Conservation (phyloP, 345 rosid genomes). For the Barbarea vulgaris region DNA sequence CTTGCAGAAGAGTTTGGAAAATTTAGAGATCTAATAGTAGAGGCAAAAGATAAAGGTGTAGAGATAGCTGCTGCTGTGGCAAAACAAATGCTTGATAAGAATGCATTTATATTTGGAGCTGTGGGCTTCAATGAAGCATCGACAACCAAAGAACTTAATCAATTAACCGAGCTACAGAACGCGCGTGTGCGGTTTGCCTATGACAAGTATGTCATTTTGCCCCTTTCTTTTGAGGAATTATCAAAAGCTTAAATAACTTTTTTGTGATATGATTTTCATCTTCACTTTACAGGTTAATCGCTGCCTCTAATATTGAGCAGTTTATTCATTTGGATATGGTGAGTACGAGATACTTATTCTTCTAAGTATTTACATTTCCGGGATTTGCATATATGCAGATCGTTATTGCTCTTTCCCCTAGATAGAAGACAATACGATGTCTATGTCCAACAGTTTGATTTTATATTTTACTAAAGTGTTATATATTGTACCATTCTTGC, state of each 20-base stretch:
- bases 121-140: slow-evolving; percentile 55
- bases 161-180: slow-evolving; percentile 58
- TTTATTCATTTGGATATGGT: slow-evolving; percentile 85
- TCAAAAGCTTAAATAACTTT: not conserved
- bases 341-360: slow-evolving; percentile 30
- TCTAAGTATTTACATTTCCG: slow-evolving; percentile 6
- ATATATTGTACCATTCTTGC: not conserved
- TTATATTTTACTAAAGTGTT: not conserved
- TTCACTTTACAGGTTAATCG: slow-evolving; percentile 54
- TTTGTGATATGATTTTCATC: slow-evolving; percentile 27
- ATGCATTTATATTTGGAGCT: slow-evolving; percentile 71
- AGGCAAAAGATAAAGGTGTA: slow-evolving; percentile 56
- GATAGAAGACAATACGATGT: too few species aligned
- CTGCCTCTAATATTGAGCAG: slow-evolving; percentile 56
- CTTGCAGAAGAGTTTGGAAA: slow-evolving; percentile 72
- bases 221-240: not conserved
- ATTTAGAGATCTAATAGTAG: slow-evolving; percentile 59
- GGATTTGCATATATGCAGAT: not conserved
- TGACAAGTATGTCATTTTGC: slow-evolving; percentile 50
- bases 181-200: slow-evolving; percentile 60
- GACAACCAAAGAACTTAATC: slow-evolving; percentile 47
- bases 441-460: too few species aligned
- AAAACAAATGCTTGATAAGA: slow-evolving; percentile 67
- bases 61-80: slow-evolving; percentile 54
- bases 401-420: too few species aligned